These are phyloP conservation scores for Aspergillus sp. DNA, from an alignment of 2,329 filamentous ascomycete species.

Conservation along the genomic window DNA sequence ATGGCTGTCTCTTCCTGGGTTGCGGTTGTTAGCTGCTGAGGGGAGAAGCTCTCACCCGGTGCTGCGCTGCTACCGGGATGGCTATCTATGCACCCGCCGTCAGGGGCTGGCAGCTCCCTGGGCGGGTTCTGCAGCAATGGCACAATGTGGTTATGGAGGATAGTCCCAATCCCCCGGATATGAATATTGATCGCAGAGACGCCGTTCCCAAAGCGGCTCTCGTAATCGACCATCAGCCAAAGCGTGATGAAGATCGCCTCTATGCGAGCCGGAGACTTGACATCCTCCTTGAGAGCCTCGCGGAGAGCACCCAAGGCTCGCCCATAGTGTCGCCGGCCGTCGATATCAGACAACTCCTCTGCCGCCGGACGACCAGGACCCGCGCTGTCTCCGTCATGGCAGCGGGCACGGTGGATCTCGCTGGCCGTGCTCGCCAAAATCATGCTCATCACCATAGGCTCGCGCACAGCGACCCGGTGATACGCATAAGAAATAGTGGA, in stretches of 20 bases:
- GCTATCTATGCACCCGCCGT: too few species aligned
- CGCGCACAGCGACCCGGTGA: constrained; percentile 22
- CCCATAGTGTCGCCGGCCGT: constrained; percentile 23
- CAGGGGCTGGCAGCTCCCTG: not conserved
- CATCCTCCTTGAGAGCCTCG: constrained; percentile 22
- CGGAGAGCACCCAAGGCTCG: constrained; percentile 22
- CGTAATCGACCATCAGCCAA: constrained; percentile 29
- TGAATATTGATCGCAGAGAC: constrained; percentile 23
- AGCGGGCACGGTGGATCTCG: constrained; percentile 19
- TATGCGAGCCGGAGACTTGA: constrained; percentile 19
- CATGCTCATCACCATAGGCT: constrained; percentile 30
- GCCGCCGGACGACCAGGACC: not conserved
- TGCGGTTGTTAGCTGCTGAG: not conserved
- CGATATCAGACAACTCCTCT: constrained; percentile 15
- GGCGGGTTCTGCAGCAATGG: constrained; percentile 15
- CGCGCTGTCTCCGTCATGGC: constrained; percentile 14
- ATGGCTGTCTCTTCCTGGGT: not conserved
- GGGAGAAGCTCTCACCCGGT: not conserved
- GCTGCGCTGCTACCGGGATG: not conserved
- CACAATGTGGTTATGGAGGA: constrained; percentile 24
- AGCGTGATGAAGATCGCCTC: constrained; percentile 28
- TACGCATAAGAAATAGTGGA: constrained; percentile 26
- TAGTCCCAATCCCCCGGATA: constrained; percentile 20
- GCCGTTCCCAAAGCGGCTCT: constrained; percentile 24
- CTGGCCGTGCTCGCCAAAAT: constrained; percentile 24